Evolutionary conservation across 495 filamentous ascomycete genomes (phyloP).

Genomic region (Cryomyces minteri): DNA sequence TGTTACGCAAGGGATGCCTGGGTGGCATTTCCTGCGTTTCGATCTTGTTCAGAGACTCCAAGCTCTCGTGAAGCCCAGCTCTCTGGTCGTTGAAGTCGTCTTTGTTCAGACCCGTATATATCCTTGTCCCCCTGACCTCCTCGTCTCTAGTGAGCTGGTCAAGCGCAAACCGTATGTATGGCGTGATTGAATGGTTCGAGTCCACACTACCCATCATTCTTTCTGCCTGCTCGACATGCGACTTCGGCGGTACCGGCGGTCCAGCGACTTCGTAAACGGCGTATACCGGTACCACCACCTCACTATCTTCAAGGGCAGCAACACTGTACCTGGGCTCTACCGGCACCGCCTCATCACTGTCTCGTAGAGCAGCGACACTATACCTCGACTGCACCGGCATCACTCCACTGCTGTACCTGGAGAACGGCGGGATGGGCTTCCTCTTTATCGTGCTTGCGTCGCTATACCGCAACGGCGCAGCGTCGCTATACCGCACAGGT

Average conservation of each 20-base stretch:
- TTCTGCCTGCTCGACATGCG: too few species aligned
- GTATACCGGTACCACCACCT: slow-evolving; percentile 7
- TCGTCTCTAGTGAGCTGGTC: slow-evolving; percentile 54
- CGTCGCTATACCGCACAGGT: too few species aligned
- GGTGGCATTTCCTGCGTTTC: neutral
- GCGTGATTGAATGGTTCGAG: slow-evolving; percentile 18
- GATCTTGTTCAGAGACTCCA: too few species aligned
- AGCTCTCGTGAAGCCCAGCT: too few species aligned
- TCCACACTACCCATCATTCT: too few species aligned
- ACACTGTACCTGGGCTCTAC: neutral
- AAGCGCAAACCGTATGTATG: slow-evolving; percentile 55
- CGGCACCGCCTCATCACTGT: neutral
- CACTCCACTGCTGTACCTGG: neutral
- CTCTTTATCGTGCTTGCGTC: too few species aligned
- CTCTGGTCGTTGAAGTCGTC: slow-evolving; percentile 4
- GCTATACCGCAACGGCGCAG: too few species aligned
- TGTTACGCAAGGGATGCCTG: neutral
- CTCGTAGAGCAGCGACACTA: neutral
- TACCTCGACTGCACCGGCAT: neutral
- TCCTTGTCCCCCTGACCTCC: slow-evolving; percentile 21
- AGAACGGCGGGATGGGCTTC: too few species aligned
- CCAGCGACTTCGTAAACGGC: slow-evolving; percentile 23
- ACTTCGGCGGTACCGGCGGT: slow-evolving; percentile 44
- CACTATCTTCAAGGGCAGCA: neutral
- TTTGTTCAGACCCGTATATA: slow-evolving; percentile 1